Evolutionary conservation across 1,139 yeast genomes (phyloP), one percentile per base, ranked within the genome.

Genomic region (Candida tropicalis): DNA sequence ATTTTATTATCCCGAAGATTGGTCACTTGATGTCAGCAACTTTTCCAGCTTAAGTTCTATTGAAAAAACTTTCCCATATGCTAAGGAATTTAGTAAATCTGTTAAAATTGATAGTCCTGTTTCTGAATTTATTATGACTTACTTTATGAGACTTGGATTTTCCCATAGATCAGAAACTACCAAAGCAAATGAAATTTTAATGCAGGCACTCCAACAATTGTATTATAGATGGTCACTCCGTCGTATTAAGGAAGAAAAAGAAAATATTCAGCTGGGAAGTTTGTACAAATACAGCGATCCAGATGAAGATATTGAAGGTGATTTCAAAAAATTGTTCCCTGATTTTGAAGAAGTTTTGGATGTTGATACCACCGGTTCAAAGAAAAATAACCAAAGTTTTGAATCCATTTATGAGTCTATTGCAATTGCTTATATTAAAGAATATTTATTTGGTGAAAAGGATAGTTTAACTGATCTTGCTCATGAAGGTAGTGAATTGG

Each of bases 211-310:
- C 44, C 81, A 82, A 55, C 60, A 81, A 0, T 60, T 88, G 34
- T 87, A 87, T 61, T 84, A 84, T 54, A 75, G 93, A 58, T 90
- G 97, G 97, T 77, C 93, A 1, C 65, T 84, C 43, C 78, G 93
- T 50, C 70, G 84, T 45, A 66, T 85, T 59, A 81, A 82, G 49
- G 73, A 75, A 41, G 89, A 87, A 50, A 84, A 86, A 52, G 78
- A 77, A 33, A 81, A 75, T 9, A 76, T 79, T 10, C 79, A 79
- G 45, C 77, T 80, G 39, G 79, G 80, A 1, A 81, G 84, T 20
- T 68, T 87, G 38, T 87, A 78, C 62, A 83, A 76, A 56, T 87
- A 77, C 58, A 77, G 70, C 23, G 84, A 85, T 47, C 77, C 80
- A 2, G 79, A 80, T 4, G 77, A 73, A 27, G 88, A 86, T 52